Evolutionary conservation across 164 flowering plant genomes (phyloP).

Genomic region (Tetracentron sinense): DNA sequence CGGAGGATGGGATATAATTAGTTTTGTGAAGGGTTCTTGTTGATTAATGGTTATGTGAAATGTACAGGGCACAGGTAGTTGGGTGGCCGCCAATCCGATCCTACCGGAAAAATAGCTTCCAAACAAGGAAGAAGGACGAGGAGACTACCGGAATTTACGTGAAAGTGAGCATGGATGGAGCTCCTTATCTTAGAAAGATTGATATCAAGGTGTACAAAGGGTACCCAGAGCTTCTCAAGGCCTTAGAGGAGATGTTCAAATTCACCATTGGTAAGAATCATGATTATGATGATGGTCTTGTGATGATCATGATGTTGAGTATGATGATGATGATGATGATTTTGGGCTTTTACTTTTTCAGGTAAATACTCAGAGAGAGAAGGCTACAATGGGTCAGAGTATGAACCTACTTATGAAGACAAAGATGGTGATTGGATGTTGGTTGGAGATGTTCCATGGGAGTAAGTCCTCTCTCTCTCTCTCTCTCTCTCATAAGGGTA

Average conservation of each 20-base stretch:
- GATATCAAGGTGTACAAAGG: slow-evolving; percentile 59
- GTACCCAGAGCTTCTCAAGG: slow-evolving; percentile 59
- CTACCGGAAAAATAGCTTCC: slow-evolving; percentile 49
- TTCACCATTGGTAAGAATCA: slow-evolving; percentile 44
- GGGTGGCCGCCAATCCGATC: slow-evolving; percentile 66
- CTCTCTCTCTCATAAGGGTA: neutral
- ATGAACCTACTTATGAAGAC: slow-evolving; percentile 73
- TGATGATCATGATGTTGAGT: neutral
- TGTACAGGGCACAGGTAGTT: slow-evolving; percentile 69
- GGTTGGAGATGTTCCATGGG: slow-evolving; percentile 89
- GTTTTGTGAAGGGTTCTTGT: too few species aligned
- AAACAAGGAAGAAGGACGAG: slow-evolving; percentile 33
- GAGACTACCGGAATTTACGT: slow-evolving; percentile 33
- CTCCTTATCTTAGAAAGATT: slow-evolving; percentile 62
- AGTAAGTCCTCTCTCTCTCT: slow-evolving; percentile 23
- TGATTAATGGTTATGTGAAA: neutral
- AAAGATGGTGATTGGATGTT: slow-evolving; percentile 96
- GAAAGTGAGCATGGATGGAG: too few species aligned
- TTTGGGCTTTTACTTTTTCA: slow-evolving; percentile 10
- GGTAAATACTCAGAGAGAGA: slow-evolving; percentile 61
- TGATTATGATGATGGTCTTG: neutral
- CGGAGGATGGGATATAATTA: too few species aligned
- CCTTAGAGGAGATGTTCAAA: slow-evolving; percentile 65
- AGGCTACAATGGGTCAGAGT: slow-evolving; percentile 65
- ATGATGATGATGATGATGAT: slow-evolving; percentile 1